A percentile compares a stretch with the other conserved stretches of the same genome.
These are phyloP conservation scores for Stellera chamaejasme DNA, from an alignment of 345 rosid species.

Conservation along the genomic window DNA sequence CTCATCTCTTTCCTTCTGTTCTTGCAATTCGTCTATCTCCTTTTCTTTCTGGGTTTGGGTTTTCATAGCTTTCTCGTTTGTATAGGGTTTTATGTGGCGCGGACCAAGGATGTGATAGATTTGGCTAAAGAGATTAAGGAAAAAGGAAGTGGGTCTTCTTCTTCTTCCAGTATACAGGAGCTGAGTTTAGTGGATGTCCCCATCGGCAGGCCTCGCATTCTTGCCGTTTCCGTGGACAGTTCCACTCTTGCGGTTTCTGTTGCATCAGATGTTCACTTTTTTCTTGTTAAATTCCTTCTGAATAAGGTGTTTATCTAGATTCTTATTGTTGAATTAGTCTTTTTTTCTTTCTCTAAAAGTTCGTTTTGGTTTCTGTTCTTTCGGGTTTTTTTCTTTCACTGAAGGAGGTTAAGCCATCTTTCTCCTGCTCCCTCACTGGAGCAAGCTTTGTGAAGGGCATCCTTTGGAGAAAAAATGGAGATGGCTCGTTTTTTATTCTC, in stretches of 20 bases:
- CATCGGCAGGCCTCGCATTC: slow-evolving; percentile 38
- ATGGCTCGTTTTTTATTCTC: slow-evolving; percentile 54
- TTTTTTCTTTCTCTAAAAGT: not conserved
- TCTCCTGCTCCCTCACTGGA: slow-evolving; percentile 40
- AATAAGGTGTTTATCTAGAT: slow-evolving; percentile 28
- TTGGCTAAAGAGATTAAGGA: slow-evolving; percentile 42
- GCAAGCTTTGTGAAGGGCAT: slow-evolving; percentile 59
- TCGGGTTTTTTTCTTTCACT: not conserved
- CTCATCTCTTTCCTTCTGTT: not conserved
- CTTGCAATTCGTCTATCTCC: not conserved
- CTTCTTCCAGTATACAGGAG: slow-evolving; percentile 35
- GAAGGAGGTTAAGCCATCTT: slow-evolving; percentile 51
- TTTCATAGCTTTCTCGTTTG: slow-evolving; percentile 4
- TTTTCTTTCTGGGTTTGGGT: not conserved
- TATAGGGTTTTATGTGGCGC: slow-evolving; percentile 78
- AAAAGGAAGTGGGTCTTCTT: slow-evolving; percentile 14
- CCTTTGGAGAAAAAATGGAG: slow-evolving; percentile 51
- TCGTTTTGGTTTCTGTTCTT: not conserved
- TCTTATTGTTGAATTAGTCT: not conserved
- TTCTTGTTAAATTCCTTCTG: slow-evolving; percentile 50
- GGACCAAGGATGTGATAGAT: slow-evolving; percentile 62
- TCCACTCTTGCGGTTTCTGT: slow-evolving; percentile 60
- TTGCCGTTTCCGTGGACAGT: slow-evolving; percentile 58
- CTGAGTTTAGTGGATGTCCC: slow-evolving; percentile 58
- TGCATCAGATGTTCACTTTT: slow-evolving; percentile 46